A percentile compares a stretch with the other conserved stretches of the same genome.
Evolutionary conservation across 1,284 basidiomycete genomes (phyloP).

Genomic region (Anthracocystis walkeri): DNA sequence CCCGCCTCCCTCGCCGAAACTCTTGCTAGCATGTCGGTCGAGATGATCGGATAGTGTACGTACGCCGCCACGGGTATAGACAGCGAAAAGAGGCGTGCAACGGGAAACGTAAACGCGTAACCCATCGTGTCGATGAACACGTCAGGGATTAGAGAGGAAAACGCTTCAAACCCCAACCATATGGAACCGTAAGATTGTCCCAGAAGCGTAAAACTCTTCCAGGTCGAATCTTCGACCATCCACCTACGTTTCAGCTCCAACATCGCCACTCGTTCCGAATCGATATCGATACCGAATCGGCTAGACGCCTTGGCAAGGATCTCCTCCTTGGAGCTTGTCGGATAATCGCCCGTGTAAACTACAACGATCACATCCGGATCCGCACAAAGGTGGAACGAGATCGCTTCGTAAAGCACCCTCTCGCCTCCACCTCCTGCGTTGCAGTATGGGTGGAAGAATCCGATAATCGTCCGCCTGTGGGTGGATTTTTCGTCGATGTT

Average conservation of each 20-base stretch:
- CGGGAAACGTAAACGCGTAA: constrained; percentile 90
- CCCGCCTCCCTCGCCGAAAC: constrained; percentile 75
- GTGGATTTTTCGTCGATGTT: constrained; percentile 30
- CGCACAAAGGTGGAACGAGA: constrained; percentile 81
- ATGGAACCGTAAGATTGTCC: constrained; percentile 92
- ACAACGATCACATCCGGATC: constrained; percentile 80
- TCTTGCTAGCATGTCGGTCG: constrained; percentile 89
- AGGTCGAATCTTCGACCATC: constrained; percentile 84
- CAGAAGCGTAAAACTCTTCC: constrained; percentile 88
- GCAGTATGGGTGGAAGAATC: constrained; percentile 96
- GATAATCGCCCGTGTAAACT: constrained; percentile 82
- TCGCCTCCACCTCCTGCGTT: constrained; percentile 98
- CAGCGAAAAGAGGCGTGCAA: constrained; percentile 76
- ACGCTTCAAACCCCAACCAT: constrained; percentile 83
- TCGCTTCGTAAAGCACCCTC: constrained; percentile 92
- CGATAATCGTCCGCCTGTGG: constrained; percentile 68
- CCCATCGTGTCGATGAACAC: constrained; percentile 98
- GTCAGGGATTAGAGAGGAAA: constrained; percentile 80
- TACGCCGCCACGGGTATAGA: constrained; percentile 85
- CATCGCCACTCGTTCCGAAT: constrained; percentile 78
- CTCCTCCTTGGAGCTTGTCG: constrained; percentile 76
- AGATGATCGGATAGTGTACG: constrained; percentile 94
- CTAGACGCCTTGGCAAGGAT: constrained; percentile 75
- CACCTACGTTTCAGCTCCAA: constrained; percentile 80
- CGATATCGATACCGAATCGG: constrained; percentile 83